Evolutionary conservation across 495 filamentous ascomycete genomes (phyloP), one percentile per base, ranked within the genome.

Genomic region (Extremus antarcticus): DNA sequence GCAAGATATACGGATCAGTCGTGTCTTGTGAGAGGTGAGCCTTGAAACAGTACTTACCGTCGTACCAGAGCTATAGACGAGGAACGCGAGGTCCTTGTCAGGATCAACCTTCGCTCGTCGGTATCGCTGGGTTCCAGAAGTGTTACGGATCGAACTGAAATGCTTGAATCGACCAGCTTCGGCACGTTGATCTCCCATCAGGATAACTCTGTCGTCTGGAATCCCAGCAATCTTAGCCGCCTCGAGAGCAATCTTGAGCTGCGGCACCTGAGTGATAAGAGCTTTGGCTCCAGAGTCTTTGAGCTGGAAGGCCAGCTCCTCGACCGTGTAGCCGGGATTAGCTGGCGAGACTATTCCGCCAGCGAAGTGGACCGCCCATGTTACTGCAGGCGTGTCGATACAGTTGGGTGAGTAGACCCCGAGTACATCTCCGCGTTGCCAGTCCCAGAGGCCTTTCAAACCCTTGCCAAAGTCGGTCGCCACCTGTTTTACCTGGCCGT

Each of bases 261-360:
- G 73, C 0, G 82, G 67, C 7, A 73, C 62, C 56, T 88, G 85
- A 0, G 92, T 97, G 2, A 84, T 77, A 20, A 97, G 67, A 0
- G 74, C 88, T 63, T 83, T 89, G 25, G 88, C 89, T 0, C 78
- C 76, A 0, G 86, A 83, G 67, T 94, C 85, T 61, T 84, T 81
- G 56, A 97, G 77, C 68, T 96, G 92, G 66, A 86, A 94, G 17
- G 85, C 84, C 15, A 97, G 76, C 66, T 97, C 91, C 7, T 94
- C 82, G 21, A 74, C 78, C 1, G 85, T 94, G 70, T 96, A 96
- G 1, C 79, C 78, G 21, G 92, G 90, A 66, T 96, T 96, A 11
- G 88, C 89, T 0, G 92, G 86, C 1, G 84, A 88, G 17, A 88
- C 65, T 47, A 84, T 72, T 19, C 87, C 91, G 45, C 90, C 91